These are phyloP conservation scores for Lentithecium fluviatile DNA, from an alignment of 495 filamentous ascomycete species.

Conservation along the genomic window DNA sequence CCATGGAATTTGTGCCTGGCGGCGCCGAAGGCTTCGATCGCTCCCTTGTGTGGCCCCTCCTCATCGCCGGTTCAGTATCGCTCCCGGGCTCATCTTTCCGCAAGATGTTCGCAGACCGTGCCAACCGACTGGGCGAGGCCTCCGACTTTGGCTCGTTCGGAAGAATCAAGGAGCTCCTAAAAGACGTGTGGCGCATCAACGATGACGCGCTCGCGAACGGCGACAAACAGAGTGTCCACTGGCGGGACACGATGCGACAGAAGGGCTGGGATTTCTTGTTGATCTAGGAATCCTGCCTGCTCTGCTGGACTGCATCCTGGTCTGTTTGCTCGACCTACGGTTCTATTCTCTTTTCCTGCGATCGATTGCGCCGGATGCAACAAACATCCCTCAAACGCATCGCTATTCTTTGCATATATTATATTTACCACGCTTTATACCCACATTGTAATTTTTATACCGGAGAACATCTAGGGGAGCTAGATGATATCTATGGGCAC, in stretches of 20 bases:
- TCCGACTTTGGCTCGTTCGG: conserved; percentile 83
- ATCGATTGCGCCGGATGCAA: conserved; percentile 2
- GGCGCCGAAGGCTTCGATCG: conserved; percentile 84
- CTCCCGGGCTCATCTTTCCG: conserved; percentile 70
- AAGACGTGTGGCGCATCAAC: conserved; percentile 76
- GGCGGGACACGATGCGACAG: conserved; percentile 90
- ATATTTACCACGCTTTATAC: conserved; percentile 32
- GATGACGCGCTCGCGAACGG: conserved; percentile 54
- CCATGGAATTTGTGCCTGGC: conserved; percentile 74
- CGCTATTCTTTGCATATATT: conserved; percentile 33
- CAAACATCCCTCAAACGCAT: conserved; percentile 20
- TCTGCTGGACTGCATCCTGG: conserved; percentile 39
- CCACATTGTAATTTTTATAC: conserved; percentile 39
- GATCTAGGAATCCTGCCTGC: conserved; percentile 58
- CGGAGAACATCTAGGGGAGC: conserved; percentile 8
- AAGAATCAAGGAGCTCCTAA: conserved; percentile 71
- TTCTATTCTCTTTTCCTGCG: conserved; percentile 21
- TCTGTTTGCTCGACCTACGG: conserved; percentile 27
- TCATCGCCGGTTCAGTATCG: conserved; percentile 78
- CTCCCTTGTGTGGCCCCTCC: conserved; percentile 86
- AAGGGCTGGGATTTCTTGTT: conserved; percentile 91
- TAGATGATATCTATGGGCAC: conserved; percentile 5
- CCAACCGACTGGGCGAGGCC: conserved; percentile 67
- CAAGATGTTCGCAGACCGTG: conserved; percentile 67
- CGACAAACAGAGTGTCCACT: conserved; percentile 70